Evolutionary conservation across 2,329 filamentous ascomycete genomes (phyloP), one percentile per base, ranked within the genome.

Genomic region (Triangularia setosa): DNA sequence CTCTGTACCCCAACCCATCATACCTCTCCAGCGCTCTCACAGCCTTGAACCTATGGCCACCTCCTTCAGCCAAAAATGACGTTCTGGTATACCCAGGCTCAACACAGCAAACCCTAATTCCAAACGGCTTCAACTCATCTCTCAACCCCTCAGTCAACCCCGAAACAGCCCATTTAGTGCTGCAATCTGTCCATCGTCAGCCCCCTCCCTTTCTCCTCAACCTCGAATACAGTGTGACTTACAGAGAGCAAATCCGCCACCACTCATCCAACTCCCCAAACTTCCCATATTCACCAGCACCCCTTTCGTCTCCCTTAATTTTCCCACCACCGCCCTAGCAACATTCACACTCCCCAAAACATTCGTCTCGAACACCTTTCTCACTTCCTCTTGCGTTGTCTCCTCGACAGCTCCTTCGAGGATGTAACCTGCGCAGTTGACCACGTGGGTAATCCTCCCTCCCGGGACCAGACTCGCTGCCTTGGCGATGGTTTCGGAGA

Each of bases 311-410:
- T 60, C 30, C 12, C 83, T 79, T 63, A 87, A 75, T 3, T 80
- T 75, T 0, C 81, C 81, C 0, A 83, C 68, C 4, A 83, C 78
- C 0, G 82, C 80, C 5, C 80, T 78, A 27, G 79, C 77, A 0
- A 83, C 77, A 63, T 81, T 83, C 60, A 84, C 71, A 7, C 76
- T 72, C 2, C 83, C 84, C 66, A 85, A 82, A 28, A 86, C 80
- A 63, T 87, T 86, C 30, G 82, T 83, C 69, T 81, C 77, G 71
- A 83, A 84, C 11, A 72, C 67, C 2, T 74, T 71, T 11, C 73
- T 73, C 24, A 78, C 69, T 65, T 81, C 78, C 35, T 77, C 69
- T 25, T 69, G 64, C 33, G 69, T 72, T 5, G 72, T 66, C 56
- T 75, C 73, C 64, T 74, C 73, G 4, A 73, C 64, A 3, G 69